A percentile compares a stretch with the other conserved stretches of the same genome.
These are phyloP conservation scores for Sphenostylis stenocarpa DNA, from an alignment of 306 rosid species.

Conservation along the genomic window DNA sequence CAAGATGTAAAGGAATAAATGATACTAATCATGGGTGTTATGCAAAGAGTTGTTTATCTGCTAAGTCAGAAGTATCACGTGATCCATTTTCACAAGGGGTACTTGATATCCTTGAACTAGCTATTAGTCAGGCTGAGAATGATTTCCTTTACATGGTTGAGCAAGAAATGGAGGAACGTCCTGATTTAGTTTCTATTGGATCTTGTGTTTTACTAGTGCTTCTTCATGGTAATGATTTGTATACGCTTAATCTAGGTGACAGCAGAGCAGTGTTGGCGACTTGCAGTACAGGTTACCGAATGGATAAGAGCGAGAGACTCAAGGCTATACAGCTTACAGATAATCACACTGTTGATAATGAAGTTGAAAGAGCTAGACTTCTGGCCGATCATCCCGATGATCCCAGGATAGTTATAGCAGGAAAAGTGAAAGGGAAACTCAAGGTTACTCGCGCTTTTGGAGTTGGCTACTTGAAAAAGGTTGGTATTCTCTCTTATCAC, in stretches of 20 bases:
- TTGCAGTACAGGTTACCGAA: constrained; percentile 26
- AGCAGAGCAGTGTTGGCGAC: constrained; percentile 94
- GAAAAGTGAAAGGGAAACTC: constrained; percentile 92
- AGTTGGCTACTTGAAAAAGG: constrained; percentile 98
- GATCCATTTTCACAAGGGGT: constrained; percentile 56
- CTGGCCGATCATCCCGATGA: constrained; percentile 83
- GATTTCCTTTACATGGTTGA: constrained; percentile 97
- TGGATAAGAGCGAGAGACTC: constrained; percentile 45
- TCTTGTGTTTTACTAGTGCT: constrained; percentile 90
- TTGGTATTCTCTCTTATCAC: constrained; percentile 27
- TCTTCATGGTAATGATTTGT: constrained; percentile 85
- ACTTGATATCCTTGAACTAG: constrained; percentile 71
- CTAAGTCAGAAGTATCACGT: constrained; percentile 27
- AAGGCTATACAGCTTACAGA: constrained; percentile 85
- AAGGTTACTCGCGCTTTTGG: constrained; percentile 98
- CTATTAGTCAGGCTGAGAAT: constrained; percentile 79
- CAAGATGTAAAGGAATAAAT: constrained; percentile 18
- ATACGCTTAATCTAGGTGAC: constrained; percentile 87
- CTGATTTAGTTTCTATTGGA: constrained; percentile 92
- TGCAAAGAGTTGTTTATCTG: constrained; percentile 36
- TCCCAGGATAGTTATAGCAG: constrained; percentile 57
- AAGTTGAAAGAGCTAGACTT: constrained; percentile 66
- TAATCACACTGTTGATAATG: constrained; percentile 82
- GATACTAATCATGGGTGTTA: constrained; percentile 28
- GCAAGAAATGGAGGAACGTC: constrained; percentile 95